Evolutionary conservation across 2,329 filamentous ascomycete genomes (phyloP), one percentile per base, ranked within the genome.

Genomic region (Penicillium sp.): DNA sequence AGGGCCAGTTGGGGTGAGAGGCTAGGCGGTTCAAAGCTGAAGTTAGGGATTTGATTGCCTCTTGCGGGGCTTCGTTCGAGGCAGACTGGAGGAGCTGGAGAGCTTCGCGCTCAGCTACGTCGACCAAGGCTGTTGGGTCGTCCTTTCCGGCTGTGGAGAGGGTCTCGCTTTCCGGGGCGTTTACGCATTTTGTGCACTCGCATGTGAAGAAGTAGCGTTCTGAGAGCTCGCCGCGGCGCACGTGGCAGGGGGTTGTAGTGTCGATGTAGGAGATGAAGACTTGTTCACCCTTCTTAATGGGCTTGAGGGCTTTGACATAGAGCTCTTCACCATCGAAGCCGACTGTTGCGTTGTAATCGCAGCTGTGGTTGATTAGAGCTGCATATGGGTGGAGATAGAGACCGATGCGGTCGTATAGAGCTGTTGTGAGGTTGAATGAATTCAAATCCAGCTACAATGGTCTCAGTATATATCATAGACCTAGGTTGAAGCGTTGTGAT

Each of bases 191-290:
- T 6, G 65, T 58, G 64, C 86, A 88, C 42, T 67, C 66, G 71
- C 86, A 88, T 14, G 71, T 73, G 70, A 88, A 88, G 68, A 81
- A 84, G 74, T 86, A 88, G 27, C 81, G 77, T 24, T 77, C 71
- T 47, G 72, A 71, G 1, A 88, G 77, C 62, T 86, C 81, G 2
- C 70, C 70, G 59, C 81, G 82, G 3, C 86, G 81, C n/a, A 76
- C 73, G 9, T 72, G 63, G 26, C 76, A 78, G 0, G 84, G 79
- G 39, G 81, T 79, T 0, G 81, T 84, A 35, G 76, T 75, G 64
- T 88, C 86, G 59, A 86, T 77, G 65, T 89, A 89, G 3, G 84
- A 83, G 57, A 87, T 83, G 63, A 79, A 83, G 29, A 88, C 76
- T 66, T 89, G 84, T 29, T 85, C 81, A 58, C 78, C 80, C 56